Evolutionary conservation across 148 eudicot species (phyloP).

Genomic region (Cornus suecica): DNA sequence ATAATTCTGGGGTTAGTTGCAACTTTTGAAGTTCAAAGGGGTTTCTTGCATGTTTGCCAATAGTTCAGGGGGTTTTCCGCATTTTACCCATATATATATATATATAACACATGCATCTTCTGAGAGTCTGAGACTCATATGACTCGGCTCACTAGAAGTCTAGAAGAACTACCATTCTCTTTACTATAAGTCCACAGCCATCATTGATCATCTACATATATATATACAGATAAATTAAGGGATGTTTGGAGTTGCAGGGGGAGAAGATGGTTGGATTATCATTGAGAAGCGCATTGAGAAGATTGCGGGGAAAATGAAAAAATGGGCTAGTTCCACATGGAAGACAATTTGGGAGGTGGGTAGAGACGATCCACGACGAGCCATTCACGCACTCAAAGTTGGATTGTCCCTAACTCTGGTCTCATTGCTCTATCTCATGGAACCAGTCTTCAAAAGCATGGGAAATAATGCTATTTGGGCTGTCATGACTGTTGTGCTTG

Average conservation of each 20-base stretch:
- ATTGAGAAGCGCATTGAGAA: background rate
- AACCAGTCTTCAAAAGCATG: slow-evolving; percentile 63
- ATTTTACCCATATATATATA: background rate
- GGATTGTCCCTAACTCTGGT: slow-evolving; percentile 75
- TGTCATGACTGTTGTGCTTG: slow-evolving; percentile 92
- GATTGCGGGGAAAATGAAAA: slow-evolving; percentile 17
- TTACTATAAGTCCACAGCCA: slow-evolving; percentile 4
- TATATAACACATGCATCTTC: background rate
- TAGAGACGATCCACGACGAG: slow-evolving; percentile 66
- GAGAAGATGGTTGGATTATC: background rate
- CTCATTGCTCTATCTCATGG: slow-evolving; percentile 67
- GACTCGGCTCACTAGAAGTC: background rate
- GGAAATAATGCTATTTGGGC: slow-evolving; percentile 91
- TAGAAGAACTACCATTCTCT: background rate
- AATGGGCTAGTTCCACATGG: slow-evolving; percentile 27
- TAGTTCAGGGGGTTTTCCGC: no score
- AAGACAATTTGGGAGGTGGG: slow-evolving; percentile 51
- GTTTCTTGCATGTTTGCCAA: no score
- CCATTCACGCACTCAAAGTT: slow-evolving; percentile 77
- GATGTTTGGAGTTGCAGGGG: slow-evolving; percentile 5
- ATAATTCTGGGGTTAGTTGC: no score
- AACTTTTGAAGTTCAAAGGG: no score
- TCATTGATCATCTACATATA: background rate
- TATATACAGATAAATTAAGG: background rate
- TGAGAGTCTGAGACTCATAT: background rate